A percentile compares a stretch with the other conserved stretches of the same genome.
Evolutionary conservation across 23 red algal genomes (phyloP).

Genomic region (Cyanidiococcus yangmingshanensis): DNA sequence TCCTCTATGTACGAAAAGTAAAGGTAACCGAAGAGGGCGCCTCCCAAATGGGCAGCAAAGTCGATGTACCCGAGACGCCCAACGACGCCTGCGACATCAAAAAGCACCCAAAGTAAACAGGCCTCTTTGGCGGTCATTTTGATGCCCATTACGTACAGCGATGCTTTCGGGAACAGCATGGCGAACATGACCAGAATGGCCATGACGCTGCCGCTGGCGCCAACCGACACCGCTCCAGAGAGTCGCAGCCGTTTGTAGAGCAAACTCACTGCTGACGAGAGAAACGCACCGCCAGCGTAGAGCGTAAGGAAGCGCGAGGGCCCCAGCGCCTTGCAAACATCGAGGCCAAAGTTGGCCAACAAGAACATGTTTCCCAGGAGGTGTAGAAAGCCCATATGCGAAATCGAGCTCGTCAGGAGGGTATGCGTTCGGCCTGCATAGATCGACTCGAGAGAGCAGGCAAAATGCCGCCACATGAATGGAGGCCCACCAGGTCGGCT

Average conservation of each 20-base stretch:
- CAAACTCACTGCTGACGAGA: constrained; percentile 21
- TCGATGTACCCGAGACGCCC: constrained; percentile 27
- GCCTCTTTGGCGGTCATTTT: constrained; percentile 29
- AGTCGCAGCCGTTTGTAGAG: constrained; percentile 22
- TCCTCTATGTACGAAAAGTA: constrained; percentile 7
- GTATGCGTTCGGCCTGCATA: constrained; percentile 29
- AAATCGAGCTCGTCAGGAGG: constrained; percentile 20
- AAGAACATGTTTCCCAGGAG: constrained; percentile 32
- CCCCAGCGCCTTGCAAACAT: constrained; percentile 21
- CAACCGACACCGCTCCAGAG: constrained; percentile 19
- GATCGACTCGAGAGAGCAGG: constrained; percentile 22
- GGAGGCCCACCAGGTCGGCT: constrained; percentile 14
- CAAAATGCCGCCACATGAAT: constrained; percentile 32
- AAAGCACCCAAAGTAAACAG: constrained; percentile 30
- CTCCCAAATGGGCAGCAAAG: constrained; percentile 33
- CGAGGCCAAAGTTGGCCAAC: constrained; percentile 24
- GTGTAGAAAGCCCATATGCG: constrained; percentile 17
- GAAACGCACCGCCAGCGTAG: constrained; percentile 22
- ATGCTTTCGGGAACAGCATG: constrained; percentile 24
- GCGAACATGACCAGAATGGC: constrained; percentile 32
- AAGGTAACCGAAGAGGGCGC: constrained; percentile 26
- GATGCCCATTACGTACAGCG: constrained; percentile 27
- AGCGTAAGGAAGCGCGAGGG: constrained; percentile 21
- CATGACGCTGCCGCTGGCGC: constrained; percentile 28
- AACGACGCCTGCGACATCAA: constrained; percentile 25